Evolutionary conservation across 176 grass and related monocot species (phyloP).

Genomic region (Zoysia japonica): DNA sequence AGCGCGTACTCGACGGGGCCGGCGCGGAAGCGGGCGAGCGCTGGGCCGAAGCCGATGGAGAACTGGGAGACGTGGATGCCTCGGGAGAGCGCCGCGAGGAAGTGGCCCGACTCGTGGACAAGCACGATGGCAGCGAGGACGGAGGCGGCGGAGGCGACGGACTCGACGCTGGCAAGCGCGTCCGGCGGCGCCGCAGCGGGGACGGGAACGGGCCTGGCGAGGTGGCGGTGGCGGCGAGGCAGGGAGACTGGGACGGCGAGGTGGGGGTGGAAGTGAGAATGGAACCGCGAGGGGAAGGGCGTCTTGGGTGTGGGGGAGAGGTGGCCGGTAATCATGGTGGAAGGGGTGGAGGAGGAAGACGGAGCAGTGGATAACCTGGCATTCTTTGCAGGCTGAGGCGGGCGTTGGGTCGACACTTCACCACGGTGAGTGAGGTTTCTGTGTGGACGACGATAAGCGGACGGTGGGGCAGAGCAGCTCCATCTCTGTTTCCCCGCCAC

Average conservation of each 20-base stretch:
- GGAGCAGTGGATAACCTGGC: conserved; percentile 50
- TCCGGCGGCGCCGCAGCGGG: conserved; percentile 20
- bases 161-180: conserved; percentile 56
- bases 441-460: conserved; percentile 21
- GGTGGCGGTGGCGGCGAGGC: conserved; percentile 10
- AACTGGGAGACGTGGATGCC: conserved; percentile 96
- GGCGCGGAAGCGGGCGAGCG: conserved; percentile 67
- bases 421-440: neutral
- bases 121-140: conserved; percentile 87
- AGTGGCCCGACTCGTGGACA: conserved; percentile 90
- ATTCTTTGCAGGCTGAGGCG: conserved; percentile 45
- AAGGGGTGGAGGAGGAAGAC: conserved; percentile 1
- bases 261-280: conserved; percentile 18
- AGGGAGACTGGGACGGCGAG: conserved; percentile 18
- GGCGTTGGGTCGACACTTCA: neutral
- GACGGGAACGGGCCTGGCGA: conserved; percentile 11
- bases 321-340: conserved; percentile 38
- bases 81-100: conserved; percentile 69
- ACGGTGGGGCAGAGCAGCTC: neutral
- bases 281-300: conserved; percentile 16
- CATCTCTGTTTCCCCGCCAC: neutral
- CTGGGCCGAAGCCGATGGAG: conserved; percentile 84
- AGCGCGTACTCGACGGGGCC: conserved; percentile 87
- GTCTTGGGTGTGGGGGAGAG: conserved; percentile 33
- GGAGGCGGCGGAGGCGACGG: conserved; percentile 70